phyloP scores from a whole-genome alignment of 192 early-diverging fungal species.

The Rhizophagus clarus region DNA sequence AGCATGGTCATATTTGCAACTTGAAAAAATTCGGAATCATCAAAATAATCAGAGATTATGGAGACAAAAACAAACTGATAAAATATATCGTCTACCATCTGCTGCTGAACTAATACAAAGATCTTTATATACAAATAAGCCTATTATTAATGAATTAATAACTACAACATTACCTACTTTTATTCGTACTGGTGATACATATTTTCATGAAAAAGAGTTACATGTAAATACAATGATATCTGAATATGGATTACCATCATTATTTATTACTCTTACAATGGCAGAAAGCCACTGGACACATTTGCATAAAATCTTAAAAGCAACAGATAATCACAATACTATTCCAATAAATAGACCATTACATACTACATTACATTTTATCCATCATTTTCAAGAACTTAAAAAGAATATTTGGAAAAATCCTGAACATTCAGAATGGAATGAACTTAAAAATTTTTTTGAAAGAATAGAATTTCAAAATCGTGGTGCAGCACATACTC shows the following conservation, averaged over 20 bases:
- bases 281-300: too few species aligned
- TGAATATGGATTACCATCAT: too few species aligned
- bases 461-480: slow-evolving; percentile 13
- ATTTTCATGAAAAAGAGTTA: too few species aligned
- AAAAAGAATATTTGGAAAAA: slow-evolving; percentile 2
- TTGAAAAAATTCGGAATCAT: too few species aligned
- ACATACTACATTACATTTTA: slow-evolving; percentile 1
- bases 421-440: neutral
- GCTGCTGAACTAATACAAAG: neutral
- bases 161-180: neutral
- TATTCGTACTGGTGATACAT: too few species aligned
- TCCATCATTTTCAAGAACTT: neutral
- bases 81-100: neutral
- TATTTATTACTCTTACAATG: too few species aligned
- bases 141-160: neutral
- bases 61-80: neutral
- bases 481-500: neutral
- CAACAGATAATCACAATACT: neutral
- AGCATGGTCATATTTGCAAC: too few species aligned
- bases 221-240: too few species aligned
- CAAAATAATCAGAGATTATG: too few species aligned
- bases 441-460: neutral
- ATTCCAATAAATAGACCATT: slow-evolving; percentile 3
- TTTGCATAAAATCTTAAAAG: neutral
- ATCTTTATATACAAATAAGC: neutral